Conservation (phyloP, 129 eudicot species). For the Flaveria trinervia region DNA sequence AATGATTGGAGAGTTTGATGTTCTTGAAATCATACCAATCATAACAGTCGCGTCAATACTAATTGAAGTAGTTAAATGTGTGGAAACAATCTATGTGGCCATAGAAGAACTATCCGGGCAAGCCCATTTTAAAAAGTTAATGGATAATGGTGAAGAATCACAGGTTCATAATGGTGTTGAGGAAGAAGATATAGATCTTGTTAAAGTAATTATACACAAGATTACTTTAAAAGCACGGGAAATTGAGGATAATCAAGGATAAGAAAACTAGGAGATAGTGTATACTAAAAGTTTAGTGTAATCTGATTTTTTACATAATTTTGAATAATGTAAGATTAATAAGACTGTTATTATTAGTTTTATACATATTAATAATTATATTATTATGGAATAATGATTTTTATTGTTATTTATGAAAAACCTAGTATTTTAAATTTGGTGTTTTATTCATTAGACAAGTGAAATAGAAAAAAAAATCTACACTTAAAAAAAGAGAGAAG, state of each 20-base stretch:
- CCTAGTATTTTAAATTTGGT: too few relatives aligned
- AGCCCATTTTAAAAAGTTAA: constrained; percentile 46
- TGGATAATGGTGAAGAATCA: constrained; percentile 4
- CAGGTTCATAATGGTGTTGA: constrained; percentile 36
- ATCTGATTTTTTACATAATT: background rate
- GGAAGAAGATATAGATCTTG: constrained; percentile 13
- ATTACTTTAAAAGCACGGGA: background rate
- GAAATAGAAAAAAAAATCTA: too few relatives aligned
- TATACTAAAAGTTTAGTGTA: background rate
- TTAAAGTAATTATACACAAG: constrained; percentile 17
- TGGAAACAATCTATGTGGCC: constrained; percentile 42
- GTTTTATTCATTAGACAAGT: too few relatives aligned
- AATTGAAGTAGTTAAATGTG: constrained; percentile 42
- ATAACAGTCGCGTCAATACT: constrained; percentile 46
- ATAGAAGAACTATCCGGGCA: constrained; percentile 43
- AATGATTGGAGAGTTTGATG: constrained; percentile 28
- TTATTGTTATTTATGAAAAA: too few relatives aligned
- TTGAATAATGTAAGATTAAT: constrained; percentile 9
- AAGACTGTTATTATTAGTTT: background rate
- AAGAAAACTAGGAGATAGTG: constrained; percentile 4
- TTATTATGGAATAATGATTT: background rate
- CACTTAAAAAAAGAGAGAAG: too few relatives aligned
- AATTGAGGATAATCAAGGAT: background rate
- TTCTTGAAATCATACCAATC: constrained; percentile 43
- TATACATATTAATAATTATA: background rate